Evolutionary conservation across 2,329 filamentous ascomycete genomes (phyloP), one percentile per base, ranked within the genome.

Genomic region (Microthyrium microscopicum): DNA sequence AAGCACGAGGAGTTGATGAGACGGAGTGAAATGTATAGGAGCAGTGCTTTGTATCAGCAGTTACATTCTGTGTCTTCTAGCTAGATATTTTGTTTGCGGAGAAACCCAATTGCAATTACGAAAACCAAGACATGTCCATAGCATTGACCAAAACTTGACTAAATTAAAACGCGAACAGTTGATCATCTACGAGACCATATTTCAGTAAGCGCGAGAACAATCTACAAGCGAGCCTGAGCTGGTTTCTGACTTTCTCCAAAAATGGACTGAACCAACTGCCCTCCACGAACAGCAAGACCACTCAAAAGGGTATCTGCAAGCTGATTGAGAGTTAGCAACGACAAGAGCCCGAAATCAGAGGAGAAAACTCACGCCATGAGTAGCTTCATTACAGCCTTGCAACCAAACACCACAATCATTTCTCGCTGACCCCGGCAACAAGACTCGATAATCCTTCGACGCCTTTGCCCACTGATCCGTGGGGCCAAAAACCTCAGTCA

Each of bases 331-430:
- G n/a, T n/a, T n/a, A n/a, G n/a, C n/a, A n/a, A n/a, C n/a, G n/a
- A n/a, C n/a, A n/a, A n/a, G n/a, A n/a, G n/a, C n/a, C n/a, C n/a
- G n/a, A n/a, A n/a, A n/a, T n/a, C n/a, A n/a, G n/a, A n/a, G 17
- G 26, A 20, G 24, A n/a, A 34, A 34, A 73, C 78, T 73, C 68
- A 87, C 78, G 39, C 87, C 87, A 54, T 95, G 87, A 21, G 84
- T 92, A 40, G 67, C 73, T 61, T 95, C 85, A 52, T 84, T 91
- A 60, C 85, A 94, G 20, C 87, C 87, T 54, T 95, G 89, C 45
- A 95, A 63, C 77, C 81, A 95, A 38, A 95, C 65, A 4, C 85
- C 85, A 11, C 82, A 77, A 28, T 75, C 71, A 1, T 65, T 50
- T n/a, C 72, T 67, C 21, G 95, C 77, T 30, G 68, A 64, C 20